Evolutionary conservation across 495 filamentous ascomycete genomes (phyloP).

Genomic region (Glonium stellatum): DNA sequence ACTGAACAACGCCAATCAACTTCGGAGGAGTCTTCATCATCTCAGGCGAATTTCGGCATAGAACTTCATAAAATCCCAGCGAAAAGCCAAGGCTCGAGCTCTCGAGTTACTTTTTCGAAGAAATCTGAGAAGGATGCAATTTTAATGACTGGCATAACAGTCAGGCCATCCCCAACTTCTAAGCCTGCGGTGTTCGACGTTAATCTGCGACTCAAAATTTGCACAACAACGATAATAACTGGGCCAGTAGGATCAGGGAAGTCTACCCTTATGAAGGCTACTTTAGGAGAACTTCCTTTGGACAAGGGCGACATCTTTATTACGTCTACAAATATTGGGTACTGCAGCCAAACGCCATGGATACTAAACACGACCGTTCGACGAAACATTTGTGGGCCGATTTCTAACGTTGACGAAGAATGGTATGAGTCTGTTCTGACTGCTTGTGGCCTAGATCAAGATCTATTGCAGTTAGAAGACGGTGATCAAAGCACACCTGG

Average conservation of each 20-base stretch:
- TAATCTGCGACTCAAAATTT: slow-evolving; percentile 5
- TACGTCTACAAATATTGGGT: slow-evolving; percentile 8
- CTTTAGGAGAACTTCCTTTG: slow-evolving; percentile 24
- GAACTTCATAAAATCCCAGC: not conserved
- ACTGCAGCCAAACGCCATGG: slow-evolving; percentile 26
- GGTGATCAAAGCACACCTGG: slow-evolving; percentile 24
- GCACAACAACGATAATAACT: slow-evolving; percentile 13
- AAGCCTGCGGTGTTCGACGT: not conserved
- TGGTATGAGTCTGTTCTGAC: slow-evolving; percentile 17
- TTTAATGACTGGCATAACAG: slow-evolving; percentile 3
- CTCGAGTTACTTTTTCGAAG: not conserved
- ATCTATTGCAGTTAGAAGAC: slow-evolving; percentile 11
- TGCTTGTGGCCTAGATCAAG: slow-evolving; percentile 16
- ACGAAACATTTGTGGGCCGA: slow-evolving; percentile 18
- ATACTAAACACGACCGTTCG: slow-evolving; percentile 20
- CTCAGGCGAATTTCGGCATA: not conserved
- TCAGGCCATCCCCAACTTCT: not conserved
- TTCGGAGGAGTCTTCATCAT: not conserved
- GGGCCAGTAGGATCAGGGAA: slow-evolving; percentile 24
- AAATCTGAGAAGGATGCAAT: not conserved
- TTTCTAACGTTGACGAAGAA: slow-evolving; percentile 7
- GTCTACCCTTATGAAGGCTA: slow-evolving; percentile 43
- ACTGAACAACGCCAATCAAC: not conserved
- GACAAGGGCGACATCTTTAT: slow-evolving; percentile 5
- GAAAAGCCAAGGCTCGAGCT: not conserved